Percentiles rank a stretch among this genome's conserved stretches.
Conservation (phyloP, 2,329 filamentous ascomycete species). For the Pseudophaeomoniella oleicola region DNA sequence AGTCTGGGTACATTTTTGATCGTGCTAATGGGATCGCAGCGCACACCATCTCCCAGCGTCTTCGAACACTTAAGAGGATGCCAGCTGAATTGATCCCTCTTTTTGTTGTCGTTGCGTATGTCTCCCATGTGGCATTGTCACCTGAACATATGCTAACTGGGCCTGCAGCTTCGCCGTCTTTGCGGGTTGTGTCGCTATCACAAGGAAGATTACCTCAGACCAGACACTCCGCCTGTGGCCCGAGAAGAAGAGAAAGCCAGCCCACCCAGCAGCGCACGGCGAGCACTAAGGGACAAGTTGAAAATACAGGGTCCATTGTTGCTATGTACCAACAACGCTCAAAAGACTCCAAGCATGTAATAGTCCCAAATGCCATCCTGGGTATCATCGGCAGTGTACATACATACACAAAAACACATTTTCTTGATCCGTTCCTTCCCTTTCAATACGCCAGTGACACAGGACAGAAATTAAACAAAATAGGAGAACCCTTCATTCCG, state of each 20-base stretch:
- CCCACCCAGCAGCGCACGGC: not conserved
- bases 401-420: not conserved
- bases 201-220: slow-evolving; percentile 72
- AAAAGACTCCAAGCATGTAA: not conserved
- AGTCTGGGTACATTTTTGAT: too few species aligned
- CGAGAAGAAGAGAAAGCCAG: slow-evolving; percentile 31
- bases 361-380: not conserved
- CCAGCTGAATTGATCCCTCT: slow-evolving; percentile 90
- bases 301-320: too few species aligned
- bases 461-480: too few species aligned
- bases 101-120: slow-evolving; percentile 76
- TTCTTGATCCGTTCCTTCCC: not conserved
- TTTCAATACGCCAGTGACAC: not conserved
- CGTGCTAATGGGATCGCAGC: slow-evolving; percentile 39
- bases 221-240: slow-evolving; percentile 81
- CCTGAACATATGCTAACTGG: too few species aligned
- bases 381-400: not conserved
- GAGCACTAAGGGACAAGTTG: slow-evolving; percentile 1
- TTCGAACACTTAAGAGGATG: slow-evolving; percentile 77
- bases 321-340: too few species aligned
- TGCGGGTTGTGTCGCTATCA: slow-evolving; percentile 69
- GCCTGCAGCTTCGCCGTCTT: slow-evolving; percentile 47
- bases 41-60: slow-evolving; percentile 91
- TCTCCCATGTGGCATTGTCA: too few species aligned
- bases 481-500: slow-evolving; percentile 43